phyloP scores from a whole-genome alignment of 2,329 filamentous ascomycete genomes.

The Aspergillus melleus region DNA sequence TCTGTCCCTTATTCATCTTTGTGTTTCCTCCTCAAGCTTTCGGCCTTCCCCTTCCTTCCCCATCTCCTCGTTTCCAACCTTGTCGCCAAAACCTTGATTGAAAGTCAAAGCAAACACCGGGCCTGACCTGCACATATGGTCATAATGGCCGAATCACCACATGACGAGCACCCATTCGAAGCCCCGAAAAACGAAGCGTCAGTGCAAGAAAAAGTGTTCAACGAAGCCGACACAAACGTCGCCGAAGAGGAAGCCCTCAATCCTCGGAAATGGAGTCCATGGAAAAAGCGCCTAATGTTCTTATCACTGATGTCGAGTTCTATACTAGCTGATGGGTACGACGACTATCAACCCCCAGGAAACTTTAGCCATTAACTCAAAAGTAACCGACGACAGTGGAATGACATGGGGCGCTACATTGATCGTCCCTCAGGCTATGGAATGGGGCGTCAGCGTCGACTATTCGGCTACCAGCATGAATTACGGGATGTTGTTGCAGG shows the following conservation, averaged over 20 bases:
- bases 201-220: background rate
- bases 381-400: constrained; percentile 28
- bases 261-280: background rate
- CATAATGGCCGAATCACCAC: background rate
- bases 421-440: constrained; percentile 38
- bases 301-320: background rate
- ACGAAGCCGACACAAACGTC: background rate
- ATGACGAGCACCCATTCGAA: background rate
- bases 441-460: constrained; percentile 34
- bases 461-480: constrained; percentile 42
- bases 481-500: constrained; percentile 41
- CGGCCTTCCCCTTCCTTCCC: no score
- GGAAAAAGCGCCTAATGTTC: background rate
- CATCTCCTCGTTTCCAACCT: no score
- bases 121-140: background rate
- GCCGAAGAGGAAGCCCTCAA: background rate
- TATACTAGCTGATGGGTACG: background rate
- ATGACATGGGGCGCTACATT: constrained; percentile 45
- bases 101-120: background rate
- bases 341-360: background rate
- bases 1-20: no score
- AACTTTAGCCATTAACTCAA: background rate
- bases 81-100: no score
- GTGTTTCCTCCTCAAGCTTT: no score
- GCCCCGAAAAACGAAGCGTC: background rate